Evolutionary conservation across 306 rosid species (phyloP).

Genomic region (Pueraria montana): DNA sequence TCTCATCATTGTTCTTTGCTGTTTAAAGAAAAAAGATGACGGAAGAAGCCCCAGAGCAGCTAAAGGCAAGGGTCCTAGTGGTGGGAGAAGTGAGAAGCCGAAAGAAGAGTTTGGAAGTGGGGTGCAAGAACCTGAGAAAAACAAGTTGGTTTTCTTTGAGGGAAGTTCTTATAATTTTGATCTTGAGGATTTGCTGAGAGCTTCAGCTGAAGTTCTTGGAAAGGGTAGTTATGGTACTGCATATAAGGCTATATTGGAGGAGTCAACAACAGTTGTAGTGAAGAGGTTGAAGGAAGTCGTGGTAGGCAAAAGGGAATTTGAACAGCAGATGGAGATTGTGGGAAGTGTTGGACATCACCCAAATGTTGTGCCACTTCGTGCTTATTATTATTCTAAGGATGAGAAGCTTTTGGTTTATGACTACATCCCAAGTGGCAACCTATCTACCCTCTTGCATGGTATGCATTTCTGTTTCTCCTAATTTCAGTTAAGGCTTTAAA

Average conservation of each 20-base stretch:
- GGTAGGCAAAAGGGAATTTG: conserved; percentile 79
- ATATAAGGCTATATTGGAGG: conserved; percentile 87
- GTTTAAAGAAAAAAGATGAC: conserved; percentile 67
- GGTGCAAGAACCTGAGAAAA: conserved; percentile 88
- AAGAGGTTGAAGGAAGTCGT: conserved; percentile 91
- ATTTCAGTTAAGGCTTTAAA: background rate
- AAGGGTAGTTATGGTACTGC: conserved; percentile 94
- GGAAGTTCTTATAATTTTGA: conserved; percentile 87
- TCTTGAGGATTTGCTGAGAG: conserved; percentile 87
- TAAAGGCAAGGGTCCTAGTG: conserved; percentile 73
- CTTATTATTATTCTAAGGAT: conserved; percentile 91
- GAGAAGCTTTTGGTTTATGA: conserved; percentile 90
- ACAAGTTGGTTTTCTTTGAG: conserved; percentile 85
- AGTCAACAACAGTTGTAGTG: conserved; percentile 85
- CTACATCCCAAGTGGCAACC: conserved; percentile 73
- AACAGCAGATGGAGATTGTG: conserved; percentile 83
- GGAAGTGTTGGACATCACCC: conserved; percentile 80
- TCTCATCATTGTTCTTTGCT: conserved; percentile 66
- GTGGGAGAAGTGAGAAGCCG: conserved; percentile 82
- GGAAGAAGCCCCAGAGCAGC: conserved; percentile 55
- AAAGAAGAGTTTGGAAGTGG: conserved; percentile 92
- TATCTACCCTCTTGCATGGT: conserved; percentile 82
- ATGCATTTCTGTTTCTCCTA: conserved; percentile 45
- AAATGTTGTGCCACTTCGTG: conserved; percentile 81
- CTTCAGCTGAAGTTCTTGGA: conserved; percentile 92